phyloP scores from a whole-genome alignment of 306 rosid species.

The Ceratonia siliqua region DNA sequence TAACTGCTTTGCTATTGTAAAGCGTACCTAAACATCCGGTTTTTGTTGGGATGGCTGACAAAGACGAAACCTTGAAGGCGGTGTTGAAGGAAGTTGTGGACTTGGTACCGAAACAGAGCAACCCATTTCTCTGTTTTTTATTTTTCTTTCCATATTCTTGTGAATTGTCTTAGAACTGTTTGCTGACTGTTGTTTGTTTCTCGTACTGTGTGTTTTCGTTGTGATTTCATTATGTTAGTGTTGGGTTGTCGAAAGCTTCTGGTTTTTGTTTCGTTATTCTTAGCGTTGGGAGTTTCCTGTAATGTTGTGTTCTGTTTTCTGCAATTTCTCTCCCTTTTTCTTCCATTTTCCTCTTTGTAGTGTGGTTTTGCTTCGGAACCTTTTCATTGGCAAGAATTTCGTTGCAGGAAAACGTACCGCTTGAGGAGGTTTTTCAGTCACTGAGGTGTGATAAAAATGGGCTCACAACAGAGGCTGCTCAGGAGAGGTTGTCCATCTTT shows the following conservation, averaged over 20 bases:
- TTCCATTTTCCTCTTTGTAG: not conserved
- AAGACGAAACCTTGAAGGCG: slow-evolving; percentile 60
- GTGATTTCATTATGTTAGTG: not conserved
- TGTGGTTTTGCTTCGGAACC: slow-evolving; percentile 6
- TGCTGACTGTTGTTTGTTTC: not conserved
- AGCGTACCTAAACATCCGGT: not conserved
- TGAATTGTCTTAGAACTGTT: not conserved
- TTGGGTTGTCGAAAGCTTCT: slow-evolving; percentile 23
- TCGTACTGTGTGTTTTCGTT: not conserved
- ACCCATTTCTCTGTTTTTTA: slow-evolving; percentile 14
- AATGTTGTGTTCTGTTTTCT: slow-evolving; percentile 13
- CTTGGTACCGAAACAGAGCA: slow-evolving; percentile 59
- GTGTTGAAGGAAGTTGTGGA: slow-evolving; percentile 79
- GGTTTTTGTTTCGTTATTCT: slow-evolving; percentile 12
- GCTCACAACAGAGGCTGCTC: slow-evolving; percentile 63
- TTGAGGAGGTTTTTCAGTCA: slow-evolving; percentile 73
- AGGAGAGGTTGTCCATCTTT: slow-evolving; percentile 69
- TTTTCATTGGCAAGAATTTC: not conserved
- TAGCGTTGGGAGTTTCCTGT: slow-evolving; percentile 1
- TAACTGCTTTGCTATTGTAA: not conserved
- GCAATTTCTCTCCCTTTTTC: not conserved
- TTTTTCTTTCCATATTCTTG: not conserved
- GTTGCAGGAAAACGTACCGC: slow-evolving; percentile 71
- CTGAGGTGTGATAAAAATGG: slow-evolving; percentile 70
- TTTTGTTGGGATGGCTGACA: slow-evolving; percentile 44